phyloP scores from a whole-genome alignment of 331 rosid species.

The Stylosanthes scabra region DNA sequence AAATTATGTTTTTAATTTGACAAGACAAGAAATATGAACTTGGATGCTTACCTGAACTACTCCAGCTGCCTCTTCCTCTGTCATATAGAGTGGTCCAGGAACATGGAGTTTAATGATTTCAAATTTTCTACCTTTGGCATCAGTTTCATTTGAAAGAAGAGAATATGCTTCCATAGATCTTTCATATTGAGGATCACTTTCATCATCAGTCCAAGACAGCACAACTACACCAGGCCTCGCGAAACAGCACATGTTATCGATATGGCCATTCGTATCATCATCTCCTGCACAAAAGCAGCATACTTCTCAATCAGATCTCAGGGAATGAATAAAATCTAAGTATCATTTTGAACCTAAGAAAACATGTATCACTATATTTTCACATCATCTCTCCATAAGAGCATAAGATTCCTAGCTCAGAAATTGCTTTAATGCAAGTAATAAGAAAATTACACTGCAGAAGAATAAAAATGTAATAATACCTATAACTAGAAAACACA shows the following conservation, averaged over 20 bases:
- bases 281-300: conserved; percentile 68
- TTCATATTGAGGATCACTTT: conserved; percentile 85
- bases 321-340: conserved; percentile 11
- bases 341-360: conserved; percentile 24
- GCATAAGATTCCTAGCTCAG: conserved; percentile 12
- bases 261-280: conserved; percentile 96
- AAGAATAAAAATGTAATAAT: not conserved
- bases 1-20: not conserved
- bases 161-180: conserved; percentile 73
- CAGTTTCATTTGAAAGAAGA: conserved; percentile 67
- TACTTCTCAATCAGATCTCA: conserved; percentile 21
- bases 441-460: conserved; percentile 11
- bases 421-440: not conserved
- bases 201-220: conserved; percentile 85
- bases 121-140: conserved; percentile 79
- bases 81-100: conserved; percentile 79
- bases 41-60: conserved; percentile 54
- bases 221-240: conserved; percentile 88
- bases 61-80: conserved; percentile 82
- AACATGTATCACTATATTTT: conserved; percentile 16
- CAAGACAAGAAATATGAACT: conserved; percentile 26
- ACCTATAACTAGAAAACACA: conserved; percentile 21
- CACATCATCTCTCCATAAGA: conserved; percentile 19
- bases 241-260: conserved; percentile 94
- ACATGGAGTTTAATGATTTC: conserved; percentile 81